Percentiles rank a stretch among this genome's conserved stretches.
Conservation (phyloP, 1,284 basidiomycete genomes). For the Fomitopsis pinicola region DNA sequence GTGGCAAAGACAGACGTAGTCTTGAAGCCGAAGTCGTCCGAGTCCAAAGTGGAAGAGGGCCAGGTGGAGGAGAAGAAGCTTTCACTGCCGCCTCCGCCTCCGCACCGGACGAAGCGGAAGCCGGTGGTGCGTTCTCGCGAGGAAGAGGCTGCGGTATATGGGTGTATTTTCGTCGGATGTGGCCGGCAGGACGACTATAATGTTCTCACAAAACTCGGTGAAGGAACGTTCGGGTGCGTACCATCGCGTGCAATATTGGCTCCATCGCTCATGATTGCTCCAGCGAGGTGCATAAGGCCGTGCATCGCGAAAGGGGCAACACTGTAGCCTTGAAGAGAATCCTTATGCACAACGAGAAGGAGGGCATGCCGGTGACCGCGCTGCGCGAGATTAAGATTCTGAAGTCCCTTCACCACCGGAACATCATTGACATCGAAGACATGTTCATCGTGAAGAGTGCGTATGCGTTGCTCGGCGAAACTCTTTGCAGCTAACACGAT, state of each 20-base stretch:
- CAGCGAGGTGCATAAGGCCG: slow-evolving; percentile 88
- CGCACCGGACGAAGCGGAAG: slow-evolving; percentile 20
- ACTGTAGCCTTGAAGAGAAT: slow-evolving; percentile 92
- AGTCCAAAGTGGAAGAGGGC: slow-evolving; percentile 3
- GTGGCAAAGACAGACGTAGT: slow-evolving; percentile 8
- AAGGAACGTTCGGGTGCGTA: slow-evolving; percentile 91
- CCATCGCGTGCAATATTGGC: background rate
- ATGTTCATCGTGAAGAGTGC: slow-evolving; percentile 82
- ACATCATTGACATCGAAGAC: slow-evolving; percentile 86
- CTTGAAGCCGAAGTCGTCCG: slow-evolving; percentile 7
- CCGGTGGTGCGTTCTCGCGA: slow-evolving; percentile 51
- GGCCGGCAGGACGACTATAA: slow-evolving; percentile 78
- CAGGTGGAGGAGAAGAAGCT: background rate
- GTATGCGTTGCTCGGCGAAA: slow-evolving; percentile 16
- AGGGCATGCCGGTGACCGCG: slow-evolving; percentile 95
- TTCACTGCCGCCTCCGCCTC: slow-evolving; percentile 1
- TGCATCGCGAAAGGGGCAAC: slow-evolving; percentile 56
- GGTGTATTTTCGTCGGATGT: slow-evolving; percentile 71
- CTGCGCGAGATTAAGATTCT: slow-evolving; percentile 98
- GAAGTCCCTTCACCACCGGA: slow-evolving; percentile 83
- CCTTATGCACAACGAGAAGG: slow-evolving; percentile 93
- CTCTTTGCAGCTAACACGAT: background rate
- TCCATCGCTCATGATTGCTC: slow-evolving; percentile 8
- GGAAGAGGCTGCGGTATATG: slow-evolving; percentile 65
- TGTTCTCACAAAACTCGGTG: slow-evolving; percentile 82